Percentiles rank a stretch among this genome's conserved stretches.
phyloP scores from a whole-genome alignment of 208 protist species.

The Novymonas esmeraldas region DNA sequence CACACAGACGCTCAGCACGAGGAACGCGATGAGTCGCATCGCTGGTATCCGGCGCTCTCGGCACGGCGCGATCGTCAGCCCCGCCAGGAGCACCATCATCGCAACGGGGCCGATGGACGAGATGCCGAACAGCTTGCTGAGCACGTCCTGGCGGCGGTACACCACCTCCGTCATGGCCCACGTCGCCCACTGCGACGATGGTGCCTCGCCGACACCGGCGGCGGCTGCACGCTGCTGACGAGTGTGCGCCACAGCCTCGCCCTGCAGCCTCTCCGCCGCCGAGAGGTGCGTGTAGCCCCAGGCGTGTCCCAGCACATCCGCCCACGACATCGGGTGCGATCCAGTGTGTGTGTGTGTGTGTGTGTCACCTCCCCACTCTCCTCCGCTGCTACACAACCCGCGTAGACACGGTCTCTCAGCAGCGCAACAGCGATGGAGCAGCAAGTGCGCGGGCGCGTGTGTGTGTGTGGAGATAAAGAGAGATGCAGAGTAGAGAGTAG shows the following conservation, averaged over 20 bases:
- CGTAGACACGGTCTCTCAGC: too few species aligned
- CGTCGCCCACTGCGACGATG: slow-evolving; percentile 33
- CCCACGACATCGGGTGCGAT: neutral
- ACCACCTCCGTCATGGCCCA: slow-evolving; percentile 58
- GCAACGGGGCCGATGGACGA: slow-evolving; percentile 60
- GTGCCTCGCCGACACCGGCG: neutral
- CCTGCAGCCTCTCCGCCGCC: slow-evolving; percentile 21
- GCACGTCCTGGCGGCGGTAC: slow-evolving; percentile 45
- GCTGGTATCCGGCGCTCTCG: slow-evolving; percentile 41
- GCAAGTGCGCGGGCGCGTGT: neutral
- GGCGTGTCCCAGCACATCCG: slow-evolving; percentile 7
- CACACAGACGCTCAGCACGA: slow-evolving; percentile 45
- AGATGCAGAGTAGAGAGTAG: neutral
- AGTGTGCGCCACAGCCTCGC: neutral
- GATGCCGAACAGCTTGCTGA: slow-evolving; percentile 68
- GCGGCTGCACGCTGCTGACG: neutral
- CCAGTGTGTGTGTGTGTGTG: neutral
- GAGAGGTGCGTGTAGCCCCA: slow-evolving; percentile 49
- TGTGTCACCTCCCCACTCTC: neutral
- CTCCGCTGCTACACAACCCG: too few species aligned
- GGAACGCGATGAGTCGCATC: slow-evolving; percentile 54
- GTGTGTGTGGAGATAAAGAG: neutral
- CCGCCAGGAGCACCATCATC: slow-evolving; percentile 65
- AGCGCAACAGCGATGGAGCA: too few species aligned
- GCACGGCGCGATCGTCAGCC: slow-evolving; percentile 56